A percentile compares a stretch with the other conserved stretches of the same genome.
These are phyloP conservation scores for Dactylellina leptospora DNA, from an alignment of 2,329 filamentous ascomycete species.

Conservation along the genomic window DNA sequence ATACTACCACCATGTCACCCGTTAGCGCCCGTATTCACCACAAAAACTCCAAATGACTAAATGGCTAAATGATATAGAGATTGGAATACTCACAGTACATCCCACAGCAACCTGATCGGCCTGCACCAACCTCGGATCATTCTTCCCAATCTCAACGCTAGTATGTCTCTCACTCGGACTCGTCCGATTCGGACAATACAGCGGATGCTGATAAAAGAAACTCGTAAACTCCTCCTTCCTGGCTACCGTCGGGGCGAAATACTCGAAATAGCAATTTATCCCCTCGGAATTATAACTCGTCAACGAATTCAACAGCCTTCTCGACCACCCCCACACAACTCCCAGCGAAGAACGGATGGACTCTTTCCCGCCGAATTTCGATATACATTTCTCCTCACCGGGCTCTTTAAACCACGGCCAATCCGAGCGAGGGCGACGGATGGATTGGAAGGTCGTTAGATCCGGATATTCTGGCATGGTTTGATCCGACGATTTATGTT, in stretches of 20 bases:
- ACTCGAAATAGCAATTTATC: constrained; percentile 45
- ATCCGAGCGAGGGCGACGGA: constrained; percentile 4
- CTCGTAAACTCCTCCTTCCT: constrained; percentile 21
- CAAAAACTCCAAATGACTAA: not conserved
- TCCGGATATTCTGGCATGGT: constrained; percentile 12
- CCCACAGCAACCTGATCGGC: constrained; percentile 13
- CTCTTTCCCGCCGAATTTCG: constrained; percentile 17
- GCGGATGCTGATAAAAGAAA: constrained; percentile 49
- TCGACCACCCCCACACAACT: constrained; percentile 42
- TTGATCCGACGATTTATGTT: constrained; percentile 21
- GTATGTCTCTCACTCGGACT: constrained; percentile 10
- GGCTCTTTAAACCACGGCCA: constrained; percentile 21
- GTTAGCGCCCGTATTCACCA: not conserved
- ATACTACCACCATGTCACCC: constrained; percentile 23
- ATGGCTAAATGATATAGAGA: not conserved
- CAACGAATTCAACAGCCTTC: constrained; percentile 30
- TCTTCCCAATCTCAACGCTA: constrained; percentile 24
- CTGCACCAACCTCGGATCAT: constrained; percentile 38
- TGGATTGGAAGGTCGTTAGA: constrained; percentile 17
- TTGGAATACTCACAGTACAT: constrained; percentile 29
- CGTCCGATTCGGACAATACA: constrained; percentile 28
- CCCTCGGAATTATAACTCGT: constrained; percentile 22
- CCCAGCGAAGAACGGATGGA: constrained; percentile 14
- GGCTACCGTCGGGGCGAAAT: constrained; percentile 35
- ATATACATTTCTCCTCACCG: constrained; percentile 6